phyloP scores from a whole-genome alignment of 2,329 filamentous ascomycete species.

The Sphaerostilbella broomeana region DNA sequence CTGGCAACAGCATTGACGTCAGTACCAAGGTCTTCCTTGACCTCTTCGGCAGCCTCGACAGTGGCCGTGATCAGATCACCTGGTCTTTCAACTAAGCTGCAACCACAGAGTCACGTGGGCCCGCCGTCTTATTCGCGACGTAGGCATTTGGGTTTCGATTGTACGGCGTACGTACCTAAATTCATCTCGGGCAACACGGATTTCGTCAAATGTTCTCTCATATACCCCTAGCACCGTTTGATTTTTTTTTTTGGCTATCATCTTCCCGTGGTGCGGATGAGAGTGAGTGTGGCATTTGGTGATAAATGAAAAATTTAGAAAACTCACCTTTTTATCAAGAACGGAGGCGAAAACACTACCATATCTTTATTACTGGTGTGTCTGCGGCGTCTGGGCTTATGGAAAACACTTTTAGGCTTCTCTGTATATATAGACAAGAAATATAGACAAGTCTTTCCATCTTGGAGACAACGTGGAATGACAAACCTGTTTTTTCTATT shows the following conservation, averaged over 20 bases:
- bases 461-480: slow-evolving; percentile 13
- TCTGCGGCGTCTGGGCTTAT: neutral
- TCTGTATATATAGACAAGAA: slow-evolving; percentile 13
- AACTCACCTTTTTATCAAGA: no score
- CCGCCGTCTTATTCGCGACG: no score
- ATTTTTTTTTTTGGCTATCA: slow-evolving; percentile 9
- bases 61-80: slow-evolving; percentile 35
- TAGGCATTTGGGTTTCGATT: no score
- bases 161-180: slow-evolving; percentile 14
- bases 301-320: no score
- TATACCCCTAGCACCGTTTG: slow-evolving; percentile 12
- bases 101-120: no score
- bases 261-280: slow-evolving; percentile 12
- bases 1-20: slow-evolving; percentile 50
- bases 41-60: slow-evolving; percentile 40
- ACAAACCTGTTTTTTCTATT: neutral
- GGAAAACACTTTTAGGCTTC: slow-evolving; percentile 1
- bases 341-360: no score
- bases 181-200: slow-evolving; percentile 1
- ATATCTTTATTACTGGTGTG: no score
- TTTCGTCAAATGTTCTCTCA: slow-evolving; percentile 4
- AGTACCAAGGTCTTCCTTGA: slow-evolving; percentile 49
- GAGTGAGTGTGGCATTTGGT: slow-evolving; percentile 7
- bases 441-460: slow-evolving; percentile 12
- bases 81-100: slow-evolving; percentile 42